Base-by-base conservation (phyloP, 345 rosid species). In the Bruguiera gymnorhiza region DNA sequence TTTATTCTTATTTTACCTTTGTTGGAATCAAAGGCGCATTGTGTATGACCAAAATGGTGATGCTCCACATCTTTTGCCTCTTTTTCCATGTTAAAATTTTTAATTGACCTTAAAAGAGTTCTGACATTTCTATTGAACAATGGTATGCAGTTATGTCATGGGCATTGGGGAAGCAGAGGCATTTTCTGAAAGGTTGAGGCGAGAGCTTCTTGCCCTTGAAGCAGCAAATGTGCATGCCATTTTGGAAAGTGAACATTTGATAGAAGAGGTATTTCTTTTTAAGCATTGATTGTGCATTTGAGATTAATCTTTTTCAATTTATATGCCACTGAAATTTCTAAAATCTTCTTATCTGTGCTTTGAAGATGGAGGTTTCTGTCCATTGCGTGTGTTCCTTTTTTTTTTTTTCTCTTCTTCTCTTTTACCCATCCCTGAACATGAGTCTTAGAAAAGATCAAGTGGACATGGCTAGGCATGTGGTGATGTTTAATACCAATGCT, bases 221-320 rank as follows among this genome's bases (percentile, higher is more conserved):
- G 99, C 99, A 19, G 99, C 99, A 71, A 95, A 95, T 69, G 98
- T 95, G 73, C 99, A 95, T 85, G 99, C 98, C 76, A 90, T 90
- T 78, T 78, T 95, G 87, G 99, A 95, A 85, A 95, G 87, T 80
- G 97, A 88, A 83, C 98, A 98, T 29, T 70, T 95, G 78, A 83
- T 95, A 75, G 98, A 92, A 24, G 94, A 90, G 89, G 98, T 95
- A 73, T 30, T 55, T 79, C 50, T 36, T 13, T 76, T 53, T 71
- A 11, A n/a, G 30, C 75, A 7, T 56, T 23, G 30, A 56, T 24
- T 68, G 46, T 37, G 11, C 27, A 53, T 51, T 2, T 27, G 27
- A 24, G 48, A 31, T 64, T 26, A 15, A 64, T 65, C 32, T 11
- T 36, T 43, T 56, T 46, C 13, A 6, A 23, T 36, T 24, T 18